Percentiles rank a stretch among this genome's conserved stretches.
Conservation (phyloP, 129 eudicot species). For the Artemisia tridentata region DNA sequence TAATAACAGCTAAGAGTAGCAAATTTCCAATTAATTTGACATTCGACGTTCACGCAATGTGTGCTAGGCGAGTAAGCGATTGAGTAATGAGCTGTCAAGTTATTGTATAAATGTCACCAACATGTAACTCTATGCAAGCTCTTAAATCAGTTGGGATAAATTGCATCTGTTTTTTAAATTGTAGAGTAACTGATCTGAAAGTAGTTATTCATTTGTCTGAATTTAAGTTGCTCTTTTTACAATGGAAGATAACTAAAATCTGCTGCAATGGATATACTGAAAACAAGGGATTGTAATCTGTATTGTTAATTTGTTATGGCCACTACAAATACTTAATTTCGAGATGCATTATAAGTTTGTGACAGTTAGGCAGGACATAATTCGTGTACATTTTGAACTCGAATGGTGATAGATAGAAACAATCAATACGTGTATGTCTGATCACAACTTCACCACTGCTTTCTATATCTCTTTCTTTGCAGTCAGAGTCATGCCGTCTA, state of each 20-base stretch:
- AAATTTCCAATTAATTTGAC: too few species aligned
- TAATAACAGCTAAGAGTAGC: too few species aligned
- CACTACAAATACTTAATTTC: slow-evolving; percentile 10
- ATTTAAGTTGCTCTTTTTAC: too few species aligned
- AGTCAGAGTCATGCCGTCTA: too few species aligned
- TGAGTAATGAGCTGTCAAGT: too few species aligned
- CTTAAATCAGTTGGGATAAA: slow-evolving; percentile 10
- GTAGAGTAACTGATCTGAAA: not conserved
- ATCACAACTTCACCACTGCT: too few species aligned
- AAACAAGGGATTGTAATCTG: not conserved
- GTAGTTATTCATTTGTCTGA: not conserved
- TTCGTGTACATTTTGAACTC: slow-evolving; percentile 9
- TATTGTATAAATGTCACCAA: slow-evolving; percentile 3
- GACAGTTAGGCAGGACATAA: not conserved
- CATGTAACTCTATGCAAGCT: slow-evolving; percentile 6
- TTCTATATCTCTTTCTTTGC: too few species aligned
- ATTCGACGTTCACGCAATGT: too few species aligned
- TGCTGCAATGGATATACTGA: not conserved
- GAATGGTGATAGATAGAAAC: not conserved
- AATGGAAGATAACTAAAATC: not conserved
- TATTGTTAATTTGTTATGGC: not conserved
- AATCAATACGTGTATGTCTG: too few species aligned
- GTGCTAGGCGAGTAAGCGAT: too few species aligned
- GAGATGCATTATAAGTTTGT: slow-evolving; percentile 7
- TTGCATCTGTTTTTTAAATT: not conserved